Evolutionary conservation across 2,329 filamentous ascomycete genomes (phyloP), one percentile per base, ranked within the genome.

Genomic region (Aaosphaeria pasadenensis): DNA sequence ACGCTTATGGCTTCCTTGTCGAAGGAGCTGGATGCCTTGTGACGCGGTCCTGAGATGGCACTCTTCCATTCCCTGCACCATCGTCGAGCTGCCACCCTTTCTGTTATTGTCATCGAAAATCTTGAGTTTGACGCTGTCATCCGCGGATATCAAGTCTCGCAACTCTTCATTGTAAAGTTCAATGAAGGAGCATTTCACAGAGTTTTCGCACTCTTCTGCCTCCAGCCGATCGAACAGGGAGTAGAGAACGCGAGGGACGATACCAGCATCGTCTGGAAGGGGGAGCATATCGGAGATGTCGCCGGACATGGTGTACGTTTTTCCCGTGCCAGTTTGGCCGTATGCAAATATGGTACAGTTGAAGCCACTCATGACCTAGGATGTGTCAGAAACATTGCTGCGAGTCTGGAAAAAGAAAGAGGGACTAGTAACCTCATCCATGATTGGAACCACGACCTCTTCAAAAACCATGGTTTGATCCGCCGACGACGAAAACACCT

Each of bases 301-400:
- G 47, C 94, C 94, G 1, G 92, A 96, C 94, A 99, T 99, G 28
- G 94, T 99, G 71, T 99, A 99, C 11, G 94, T 99, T 71, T 99
- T 99, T 60, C 94, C 94, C 0, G 94, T 99, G 40, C 94, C 94
- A 0, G 94, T 99, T 70, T 99, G 94, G 29, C 94, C 94, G 69
- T 99, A 99, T 32, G 94, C 94, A 62, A 99, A 99, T 51, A 99
- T 96, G 5, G 94, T 99, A 74, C 94, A 99, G 70, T 99, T 99
- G 74, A 89, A 97, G 45, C 94, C 94, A 28, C 85, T 82, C 39
- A 99, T 81, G 79, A 97, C 96, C 90, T 95, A 58, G 1, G 17
- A 24, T 24, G 17, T 24, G 17, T 24, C 17, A 36, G n/a, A 36
- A 9, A 36, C 33, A n/a, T 36, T 36, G n/a, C 9, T 9, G 33